A percentile compares a stretch with the other conserved stretches of the same genome.
Conservation (phyloP, 164 flowering plant genomes). For the Amborella trichopoda region DNA sequence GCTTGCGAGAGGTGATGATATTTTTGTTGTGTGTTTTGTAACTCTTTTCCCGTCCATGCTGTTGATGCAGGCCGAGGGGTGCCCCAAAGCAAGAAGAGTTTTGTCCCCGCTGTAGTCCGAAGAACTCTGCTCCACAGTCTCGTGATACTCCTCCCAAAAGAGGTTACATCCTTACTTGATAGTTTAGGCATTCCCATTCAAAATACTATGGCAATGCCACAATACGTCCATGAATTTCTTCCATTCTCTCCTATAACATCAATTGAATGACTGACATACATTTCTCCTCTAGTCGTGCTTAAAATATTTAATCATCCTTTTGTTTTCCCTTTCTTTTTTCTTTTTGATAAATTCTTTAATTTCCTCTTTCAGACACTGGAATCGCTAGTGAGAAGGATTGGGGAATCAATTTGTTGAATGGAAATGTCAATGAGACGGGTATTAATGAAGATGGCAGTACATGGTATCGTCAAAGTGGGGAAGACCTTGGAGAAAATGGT, state of each 20-base stretch:
- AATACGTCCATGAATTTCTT: too few species aligned
- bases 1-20: too few species aligned
- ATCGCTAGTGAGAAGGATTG: constrained; percentile 94
- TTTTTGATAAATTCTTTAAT: background rate
- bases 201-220: too few species aligned
- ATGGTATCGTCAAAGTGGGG: constrained; percentile 85
- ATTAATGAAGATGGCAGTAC: constrained; percentile 91
- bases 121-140: constrained; percentile 69
- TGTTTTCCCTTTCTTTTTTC: too few species aligned
- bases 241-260: too few species aligned
- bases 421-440: constrained; percentile 67
- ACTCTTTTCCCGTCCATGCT: background rate
- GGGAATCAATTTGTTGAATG: constrained; percentile 75
- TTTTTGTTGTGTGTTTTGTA: too few species aligned
- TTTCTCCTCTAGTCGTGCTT: too few species aligned
- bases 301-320: too few species aligned
- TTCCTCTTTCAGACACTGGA: constrained; percentile 58
- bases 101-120: constrained; percentile 63
- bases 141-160: constrained; percentile 94
- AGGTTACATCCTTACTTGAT: constrained; percentile 33
- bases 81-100: constrained; percentile 53
- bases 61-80: constrained; percentile 31
- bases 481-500: constrained; percentile 79
- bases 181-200: too few species aligned
- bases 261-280: too few species aligned